A percentile compares a stretch with the other conserved stretches of the same genome.
Conservation (phyloP, 225 moss, liverwort and hornwort species). For the Takakia lepidozioides region DNA sequence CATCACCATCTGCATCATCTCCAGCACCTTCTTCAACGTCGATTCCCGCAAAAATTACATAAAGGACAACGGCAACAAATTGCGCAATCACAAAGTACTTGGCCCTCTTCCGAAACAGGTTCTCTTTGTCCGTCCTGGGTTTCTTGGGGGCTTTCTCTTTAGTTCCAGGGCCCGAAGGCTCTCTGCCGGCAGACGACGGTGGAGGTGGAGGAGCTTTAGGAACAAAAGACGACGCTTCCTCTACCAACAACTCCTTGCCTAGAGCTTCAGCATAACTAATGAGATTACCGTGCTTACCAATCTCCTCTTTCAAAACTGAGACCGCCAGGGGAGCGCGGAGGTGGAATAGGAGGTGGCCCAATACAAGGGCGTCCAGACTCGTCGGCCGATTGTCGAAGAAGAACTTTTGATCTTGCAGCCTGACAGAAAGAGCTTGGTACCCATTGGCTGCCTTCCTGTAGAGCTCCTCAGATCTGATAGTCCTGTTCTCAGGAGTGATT, state of each 20-base stretch:
- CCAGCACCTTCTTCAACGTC: slow-evolving; percentile 69
- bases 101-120: slow-evolving; percentile 64
- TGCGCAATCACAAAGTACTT: slow-evolving; percentile 92
- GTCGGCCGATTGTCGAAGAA: slow-evolving; percentile 63
- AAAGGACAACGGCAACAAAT: slow-evolving; percentile 68
- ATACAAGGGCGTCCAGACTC: slow-evolving; percentile 86
- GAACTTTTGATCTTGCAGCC: slow-evolving; percentile 64
- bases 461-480: slow-evolving; percentile 66
- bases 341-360: slow-evolving; percentile 81
- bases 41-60: slow-evolving; percentile 80
- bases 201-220: slow-evolving; percentile 50
- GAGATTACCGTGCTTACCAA: slow-evolving; percentile 63
- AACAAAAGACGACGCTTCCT: slow-evolving; percentile 18
- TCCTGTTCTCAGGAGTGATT: slow-evolving; percentile 59
- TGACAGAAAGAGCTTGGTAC: slow-evolving; percentile 74
- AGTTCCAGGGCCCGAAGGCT: background rate
- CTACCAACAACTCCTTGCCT: slow-evolving; percentile 43
- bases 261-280: slow-evolving; percentile 63
- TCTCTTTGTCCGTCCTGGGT: slow-evolving; percentile 77
- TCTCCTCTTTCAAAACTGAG: slow-evolving; percentile 64
- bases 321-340: slow-evolving; percentile 78
- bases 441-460: slow-evolving; percentile 79
- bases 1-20: slow-evolving; percentile 58
- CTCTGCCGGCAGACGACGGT: slow-evolving; percentile 3
- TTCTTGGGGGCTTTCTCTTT: slow-evolving; percentile 44